phyloP scores from a whole-genome alignment of 2,329 filamentous ascomycete genomes.

The Fusarium tricinctum region DNA sequence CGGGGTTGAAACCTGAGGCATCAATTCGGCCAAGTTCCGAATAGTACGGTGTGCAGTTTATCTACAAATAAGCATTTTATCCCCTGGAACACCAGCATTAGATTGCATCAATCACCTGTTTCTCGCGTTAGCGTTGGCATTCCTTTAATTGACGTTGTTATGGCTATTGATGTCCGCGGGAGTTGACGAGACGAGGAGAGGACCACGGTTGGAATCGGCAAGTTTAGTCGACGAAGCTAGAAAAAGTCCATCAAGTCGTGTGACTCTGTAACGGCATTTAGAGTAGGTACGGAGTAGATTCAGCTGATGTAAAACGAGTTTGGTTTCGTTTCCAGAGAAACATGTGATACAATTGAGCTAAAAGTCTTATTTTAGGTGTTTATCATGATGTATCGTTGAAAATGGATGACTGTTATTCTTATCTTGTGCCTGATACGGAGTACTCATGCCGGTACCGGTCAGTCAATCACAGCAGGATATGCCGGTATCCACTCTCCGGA shows the following conservation, averaged over 20 bases:
- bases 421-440: slow-evolving; percentile 23
- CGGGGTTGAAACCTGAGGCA: background rate
- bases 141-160: background rate
- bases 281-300: no score
- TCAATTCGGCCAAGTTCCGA: slow-evolving; percentile 24
- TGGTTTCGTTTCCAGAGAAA: slow-evolving; percentile 4
- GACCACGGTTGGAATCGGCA: slow-evolving; percentile 9
- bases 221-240: slow-evolving; percentile 27
- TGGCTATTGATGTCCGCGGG: background rate
- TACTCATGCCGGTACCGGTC: slow-evolving; percentile 17
- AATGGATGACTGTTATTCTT: background rate
- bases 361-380: background rate
- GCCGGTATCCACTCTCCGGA: slow-evolving; percentile 33
- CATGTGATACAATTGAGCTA: background rate
- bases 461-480: slow-evolving; percentile 32
- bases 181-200: slow-evolving; percentile 26
- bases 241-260: slow-evolving; percentile 19
- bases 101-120: slow-evolving; percentile 19
- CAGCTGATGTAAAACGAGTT: background rate
- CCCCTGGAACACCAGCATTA: slow-evolving; percentile 5
- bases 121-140: slow-evolving; percentile 8
- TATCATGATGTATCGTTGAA: slow-evolving; percentile 11
- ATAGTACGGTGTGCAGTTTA: slow-evolving; percentile 23
- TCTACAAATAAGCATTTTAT: slow-evolving; percentile 3
- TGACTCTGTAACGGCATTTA: slow-evolving; percentile 17